phyloP scores from a whole-genome alignment of 23 red algal species.

The Gracilaria gracilis region DNA sequence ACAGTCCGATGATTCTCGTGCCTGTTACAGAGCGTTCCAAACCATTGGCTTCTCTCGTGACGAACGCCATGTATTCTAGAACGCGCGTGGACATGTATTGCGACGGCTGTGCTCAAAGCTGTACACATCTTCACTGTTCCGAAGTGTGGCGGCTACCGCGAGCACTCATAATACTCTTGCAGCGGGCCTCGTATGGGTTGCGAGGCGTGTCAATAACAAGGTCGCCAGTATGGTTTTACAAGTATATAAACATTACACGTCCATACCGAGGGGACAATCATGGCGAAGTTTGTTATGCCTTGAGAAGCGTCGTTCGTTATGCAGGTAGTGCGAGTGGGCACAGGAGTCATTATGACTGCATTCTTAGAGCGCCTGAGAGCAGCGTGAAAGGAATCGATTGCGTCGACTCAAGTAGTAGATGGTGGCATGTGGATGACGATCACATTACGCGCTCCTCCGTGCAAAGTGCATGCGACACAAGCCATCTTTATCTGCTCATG shows the following conservation, averaged over 20 bases:
- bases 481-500: conserved; percentile 27
- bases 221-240: conserved; percentile 16
- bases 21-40: conserved; percentile 1
- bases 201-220: conserved; percentile 11
- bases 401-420: conserved; percentile 17
- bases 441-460: conserved; percentile 11
- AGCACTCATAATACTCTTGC: conserved; percentile 40
- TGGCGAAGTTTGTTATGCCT: conserved; percentile 31
- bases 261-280: conserved; percentile 10
- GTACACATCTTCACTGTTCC: conserved; percentile 12
- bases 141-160: conserved; percentile 40
- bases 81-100: conserved; percentile 10
- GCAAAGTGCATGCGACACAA: neutral
- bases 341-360: conserved; percentile 51
- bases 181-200: conserved; percentile 37
- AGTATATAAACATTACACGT: conserved; percentile 6
- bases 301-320: conserved; percentile 58
- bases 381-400: conserved; percentile 14
- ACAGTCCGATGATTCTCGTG: conserved; percentile 26
- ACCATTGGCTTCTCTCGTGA: neutral
- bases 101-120: neutral
- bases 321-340: conserved; percentile 4
- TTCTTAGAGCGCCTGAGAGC: conserved; percentile 28
- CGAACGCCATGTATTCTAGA: conserved; percentile 21
- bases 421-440: conserved; percentile 70